phyloP scores from a whole-genome alignment of 768 basidiomycete genomes.

The Boletales sp. region DNA sequence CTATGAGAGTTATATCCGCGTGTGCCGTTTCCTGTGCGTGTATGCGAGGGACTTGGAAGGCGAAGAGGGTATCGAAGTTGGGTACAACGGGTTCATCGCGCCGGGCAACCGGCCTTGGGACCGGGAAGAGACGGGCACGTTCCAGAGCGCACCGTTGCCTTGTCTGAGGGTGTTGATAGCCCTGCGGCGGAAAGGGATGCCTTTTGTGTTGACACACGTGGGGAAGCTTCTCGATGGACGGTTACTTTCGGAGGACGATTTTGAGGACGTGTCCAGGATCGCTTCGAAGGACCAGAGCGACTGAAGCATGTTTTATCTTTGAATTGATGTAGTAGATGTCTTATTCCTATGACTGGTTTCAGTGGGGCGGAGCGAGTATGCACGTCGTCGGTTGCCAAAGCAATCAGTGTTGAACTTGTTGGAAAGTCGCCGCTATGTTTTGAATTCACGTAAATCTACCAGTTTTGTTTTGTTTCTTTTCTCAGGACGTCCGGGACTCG shows the following conservation, averaged over 20 bases:
- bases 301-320: too few relatives aligned
- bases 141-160: constrained; percentile 32
- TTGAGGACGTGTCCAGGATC: background rate
- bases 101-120: background rate
- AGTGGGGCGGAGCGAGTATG: too few relatives aligned
- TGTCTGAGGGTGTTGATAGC: constrained; percentile 15
- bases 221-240: constrained; percentile 35
- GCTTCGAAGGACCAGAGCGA: too few relatives aligned
- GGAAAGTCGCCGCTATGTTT: too few relatives aligned
- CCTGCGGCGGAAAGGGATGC: constrained; percentile 37
- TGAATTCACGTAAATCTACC: too few relatives aligned
- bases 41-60: background rate
- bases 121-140: constrained; percentile 16
- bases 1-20: background rate
- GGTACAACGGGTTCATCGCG: background rate
- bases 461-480: too few relatives aligned
- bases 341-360: too few relatives aligned
- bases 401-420: too few relatives aligned
- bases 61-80: background rate
- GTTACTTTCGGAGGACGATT: constrained; percentile 21
- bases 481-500: too few relatives aligned
- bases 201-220: constrained; percentile 36
- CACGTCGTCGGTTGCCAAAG: too few relatives aligned
- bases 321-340: too few relatives aligned
- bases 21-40: background rate